A percentile compares a stretch with the other conserved stretches of the same genome.
Evolutionary conservation across 371 early-diverging fungal species (phyloP).

Genomic region (Syncephalastrum racemosum): DNA sequence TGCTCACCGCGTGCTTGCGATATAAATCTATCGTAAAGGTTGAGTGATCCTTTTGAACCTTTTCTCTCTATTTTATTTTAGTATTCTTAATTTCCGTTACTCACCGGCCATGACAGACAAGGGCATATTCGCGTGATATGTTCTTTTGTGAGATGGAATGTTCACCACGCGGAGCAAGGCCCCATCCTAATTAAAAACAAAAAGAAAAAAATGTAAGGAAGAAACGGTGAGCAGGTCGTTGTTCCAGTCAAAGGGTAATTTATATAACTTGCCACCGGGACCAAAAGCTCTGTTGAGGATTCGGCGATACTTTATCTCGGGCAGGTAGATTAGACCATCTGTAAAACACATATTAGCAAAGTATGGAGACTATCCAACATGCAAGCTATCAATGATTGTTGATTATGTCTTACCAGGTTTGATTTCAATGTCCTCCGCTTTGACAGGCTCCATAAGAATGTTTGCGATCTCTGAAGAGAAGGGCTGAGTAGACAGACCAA

Average conservation of each 20-base stretch:
- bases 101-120: slow-evolving; percentile 83
- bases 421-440: slow-evolving; percentile 82
- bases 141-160: slow-evolving; percentile 78
- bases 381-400: background rate
- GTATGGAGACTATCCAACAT: background rate
- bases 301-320: slow-evolving; percentile 96
- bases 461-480: slow-evolving; percentile 73
- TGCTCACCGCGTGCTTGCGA: slow-evolving; percentile 96
- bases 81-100: slow-evolving; percentile 1
- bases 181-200: slow-evolving; percentile 60
- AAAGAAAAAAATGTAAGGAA: background rate
- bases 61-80: background rate
- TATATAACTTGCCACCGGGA: slow-evolving; percentile 78
- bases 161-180: slow-evolving; percentile 90
- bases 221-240: background rate
- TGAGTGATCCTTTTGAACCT: background rate
- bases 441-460: slow-evolving; percentile 72
- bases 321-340: slow-evolving; percentile 93
- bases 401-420: slow-evolving; percentile 71
- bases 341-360: background rate
- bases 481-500: slow-evolving; percentile 70
- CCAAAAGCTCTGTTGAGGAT: slow-evolving; percentile 94
- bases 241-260: slow-evolving; percentile 51
- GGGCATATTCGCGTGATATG: slow-evolving; percentile 90
- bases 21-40: slow-evolving; percentile 49